These are phyloP conservation scores for Amoebophrya sp. DNA, from an alignment of 169 alveolate species.

Conservation along the genomic window DNA sequence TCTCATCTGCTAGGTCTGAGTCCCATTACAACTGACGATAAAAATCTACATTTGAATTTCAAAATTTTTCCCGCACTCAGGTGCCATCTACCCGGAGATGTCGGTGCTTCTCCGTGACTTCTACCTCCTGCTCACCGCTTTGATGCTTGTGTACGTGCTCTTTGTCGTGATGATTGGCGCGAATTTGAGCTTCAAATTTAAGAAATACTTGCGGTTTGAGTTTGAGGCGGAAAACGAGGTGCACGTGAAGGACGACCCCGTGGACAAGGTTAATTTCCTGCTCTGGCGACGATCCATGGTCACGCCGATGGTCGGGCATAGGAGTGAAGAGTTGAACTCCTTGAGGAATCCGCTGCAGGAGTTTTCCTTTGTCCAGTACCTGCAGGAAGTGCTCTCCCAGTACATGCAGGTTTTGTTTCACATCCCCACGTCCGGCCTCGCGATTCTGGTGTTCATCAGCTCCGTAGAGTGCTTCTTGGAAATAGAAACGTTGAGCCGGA, in stretches of 20 bases:
- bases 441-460: not conserved
- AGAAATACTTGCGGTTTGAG: not conserved
- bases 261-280: not conserved
- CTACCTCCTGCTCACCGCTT: not conserved
- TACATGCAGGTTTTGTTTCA: not conserved
- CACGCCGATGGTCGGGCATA: not conserved
- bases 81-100: not conserved
- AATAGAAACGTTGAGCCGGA: not conserved
- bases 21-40: too few species aligned
- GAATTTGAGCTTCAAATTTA: not conserved
- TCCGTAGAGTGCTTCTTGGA: not conserved
- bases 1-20: too few species aligned
- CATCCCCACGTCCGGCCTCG: not conserved
- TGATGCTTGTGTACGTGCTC: not conserved
- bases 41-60: too few species aligned
- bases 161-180: not conserved
- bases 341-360: not conserved
- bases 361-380: not conserved
- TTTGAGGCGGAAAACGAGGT: not conserved
- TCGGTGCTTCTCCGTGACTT: not conserved
- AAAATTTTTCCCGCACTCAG: too few species aligned
- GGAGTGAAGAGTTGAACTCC: not conserved
- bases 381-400: conserved; percentile 16
- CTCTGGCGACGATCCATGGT: not conserved
- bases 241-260: not conserved